Percentiles rank a stretch among this genome's conserved stretches.
Conservation (phyloP, 2,329 filamentous ascomycete genomes). For the Pestalotiopsis fici region DNA sequence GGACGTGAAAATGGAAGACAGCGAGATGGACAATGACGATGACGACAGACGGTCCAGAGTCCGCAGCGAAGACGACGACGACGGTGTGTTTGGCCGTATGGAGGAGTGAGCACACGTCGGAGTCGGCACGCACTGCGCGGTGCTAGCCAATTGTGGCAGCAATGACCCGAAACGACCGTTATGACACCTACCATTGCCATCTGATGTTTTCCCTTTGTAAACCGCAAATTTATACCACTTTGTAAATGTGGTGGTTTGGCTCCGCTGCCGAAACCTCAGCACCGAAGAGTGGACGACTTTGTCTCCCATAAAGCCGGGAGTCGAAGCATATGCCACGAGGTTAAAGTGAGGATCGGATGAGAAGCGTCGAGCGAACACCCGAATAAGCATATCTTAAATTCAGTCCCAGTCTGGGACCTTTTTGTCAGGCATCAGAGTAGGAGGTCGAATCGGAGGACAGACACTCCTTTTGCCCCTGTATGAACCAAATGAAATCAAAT, state of each 20-base stretch:
- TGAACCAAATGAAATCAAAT: conserved; percentile 8
- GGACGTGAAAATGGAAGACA: conserved; percentile 70
- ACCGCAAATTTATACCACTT: conserved; percentile 42
- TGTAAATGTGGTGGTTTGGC: conserved; percentile 56
- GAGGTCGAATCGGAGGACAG: conserved; percentile 7
- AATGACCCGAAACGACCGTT: conserved; percentile 16
- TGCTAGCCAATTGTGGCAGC: not conserved
- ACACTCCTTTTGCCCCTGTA: conserved; percentile 11
- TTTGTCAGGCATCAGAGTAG: conserved; percentile 5
- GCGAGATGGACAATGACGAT: conserved; percentile 66
- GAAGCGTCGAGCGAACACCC: conserved; percentile 63
- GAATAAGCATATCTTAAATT: conserved; percentile 24
- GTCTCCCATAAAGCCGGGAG: conserved; percentile 37
- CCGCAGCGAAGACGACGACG: conserved; percentile 85
- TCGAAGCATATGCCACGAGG: conserved; percentile 57
- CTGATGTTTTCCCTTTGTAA: conserved; percentile 51
- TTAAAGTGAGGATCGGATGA: conserved; percentile 68
- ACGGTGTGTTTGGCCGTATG: conserved; percentile 95
- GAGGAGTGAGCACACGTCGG: conserved; percentile 65
- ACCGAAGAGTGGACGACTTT: conserved; percentile 58
- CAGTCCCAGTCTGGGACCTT: not conserved
- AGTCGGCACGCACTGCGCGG: conserved; percentile 15
- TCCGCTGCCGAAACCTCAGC: conserved; percentile 65
- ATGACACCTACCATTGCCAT: conserved; percentile 32
- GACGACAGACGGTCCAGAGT: conserved; percentile 59